Percentiles rank a stretch among this genome's conserved stretches.
Conservation (phyloP, 495 filamentous ascomycete species). For the Stereocaulon alpinum region DNA sequence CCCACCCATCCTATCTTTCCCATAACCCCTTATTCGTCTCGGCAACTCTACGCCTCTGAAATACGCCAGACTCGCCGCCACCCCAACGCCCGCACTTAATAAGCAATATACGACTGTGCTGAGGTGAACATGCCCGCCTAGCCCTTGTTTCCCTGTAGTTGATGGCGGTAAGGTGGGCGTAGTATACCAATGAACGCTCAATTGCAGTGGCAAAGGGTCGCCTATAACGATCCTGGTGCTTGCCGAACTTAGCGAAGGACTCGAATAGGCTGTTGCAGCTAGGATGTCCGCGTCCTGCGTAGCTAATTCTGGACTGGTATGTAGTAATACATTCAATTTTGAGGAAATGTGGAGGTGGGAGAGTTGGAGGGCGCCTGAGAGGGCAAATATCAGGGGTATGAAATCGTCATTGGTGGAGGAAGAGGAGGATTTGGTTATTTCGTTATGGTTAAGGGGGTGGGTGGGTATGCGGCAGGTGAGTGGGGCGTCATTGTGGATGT, state of each 20-base stretch:
- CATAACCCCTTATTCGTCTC: slow-evolving; percentile 36
- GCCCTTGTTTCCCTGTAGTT: slow-evolving; percentile 16
- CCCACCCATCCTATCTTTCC: slow-evolving; percentile 30
- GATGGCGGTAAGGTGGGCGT: slow-evolving; percentile 30
- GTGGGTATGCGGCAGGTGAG: slow-evolving; percentile 86
- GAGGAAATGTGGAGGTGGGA: slow-evolving; percentile 88
- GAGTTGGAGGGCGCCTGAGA: slow-evolving; percentile 79
- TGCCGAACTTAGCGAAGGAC: slow-evolving; percentile 55
- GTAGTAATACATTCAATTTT: slow-evolving; percentile 75
- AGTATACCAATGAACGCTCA: slow-evolving; percentile 70
- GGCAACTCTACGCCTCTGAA: slow-evolving; percentile 33
- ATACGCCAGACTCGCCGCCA: slow-evolving; percentile 26
- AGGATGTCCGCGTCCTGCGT: slow-evolving; percentile 56
- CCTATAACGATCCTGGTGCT: slow-evolving; percentile 63
- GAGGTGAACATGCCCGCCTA: slow-evolving; percentile 25
- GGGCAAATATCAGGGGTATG: slow-evolving; percentile 66
- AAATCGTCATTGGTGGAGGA: slow-evolving; percentile 36
- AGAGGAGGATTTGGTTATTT: background rate
- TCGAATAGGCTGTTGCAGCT: slow-evolving; percentile 77
- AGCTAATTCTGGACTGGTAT: slow-evolving; percentile 46
- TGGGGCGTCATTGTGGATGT: slow-evolving; percentile 92
- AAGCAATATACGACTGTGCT: slow-evolving; percentile 26
- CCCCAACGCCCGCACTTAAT: slow-evolving; percentile 33
- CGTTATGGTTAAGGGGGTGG: slow-evolving; percentile 41
- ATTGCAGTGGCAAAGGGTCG: slow-evolving; percentile 67